A percentile compares a stretch with the other conserved stretches of the same genome.
These are phyloP conservation scores for Bruguiera parviflora DNA, from an alignment of 345 rosid genomes.

Conservation along the genomic window DNA sequence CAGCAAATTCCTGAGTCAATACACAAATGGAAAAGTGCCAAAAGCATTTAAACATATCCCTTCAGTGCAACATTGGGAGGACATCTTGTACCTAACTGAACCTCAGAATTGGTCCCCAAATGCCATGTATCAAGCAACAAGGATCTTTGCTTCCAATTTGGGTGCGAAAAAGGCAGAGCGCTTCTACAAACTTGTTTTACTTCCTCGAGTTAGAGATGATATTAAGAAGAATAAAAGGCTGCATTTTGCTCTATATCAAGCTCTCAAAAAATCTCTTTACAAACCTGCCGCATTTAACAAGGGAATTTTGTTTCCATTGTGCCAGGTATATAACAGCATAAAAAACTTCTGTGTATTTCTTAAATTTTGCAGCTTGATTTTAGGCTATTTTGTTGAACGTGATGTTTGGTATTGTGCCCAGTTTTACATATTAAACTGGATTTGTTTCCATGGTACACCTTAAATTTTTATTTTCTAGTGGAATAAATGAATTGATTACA, in stretches of 20 bases:
- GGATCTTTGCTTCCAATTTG: constrained; percentile 81
- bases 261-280: constrained; percentile 71
- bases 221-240: constrained; percentile 71
- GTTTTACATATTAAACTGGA: too few relatives aligned
- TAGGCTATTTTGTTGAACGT: too few relatives aligned
- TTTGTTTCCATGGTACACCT: too few relatives aligned
- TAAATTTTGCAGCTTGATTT: too few relatives aligned
- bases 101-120: constrained; percentile 97
- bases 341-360: not conserved
- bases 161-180: constrained; percentile 62
- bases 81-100: constrained; percentile 77
- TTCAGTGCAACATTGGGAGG: constrained; percentile 76
- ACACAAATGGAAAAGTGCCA: constrained; percentile 84
- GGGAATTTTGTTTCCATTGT: constrained; percentile 84
- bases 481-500: too few relatives aligned
- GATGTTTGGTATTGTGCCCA: too few relatives aligned
- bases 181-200: constrained; percentile 73
- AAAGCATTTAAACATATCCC: constrained; percentile 83
- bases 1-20: constrained; percentile 68
- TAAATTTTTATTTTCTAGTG: too few relatives aligned
- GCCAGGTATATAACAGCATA: constrained; percentile 49
- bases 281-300: constrained; percentile 94
- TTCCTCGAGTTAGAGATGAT: constrained; percentile 91
- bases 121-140: constrained; percentile 90
- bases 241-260: constrained; percentile 81